Base-by-base conservation (phyloP, 2,329 filamentous ascomycete genomes). In the Phyllosticta capitalensis region DNA sequence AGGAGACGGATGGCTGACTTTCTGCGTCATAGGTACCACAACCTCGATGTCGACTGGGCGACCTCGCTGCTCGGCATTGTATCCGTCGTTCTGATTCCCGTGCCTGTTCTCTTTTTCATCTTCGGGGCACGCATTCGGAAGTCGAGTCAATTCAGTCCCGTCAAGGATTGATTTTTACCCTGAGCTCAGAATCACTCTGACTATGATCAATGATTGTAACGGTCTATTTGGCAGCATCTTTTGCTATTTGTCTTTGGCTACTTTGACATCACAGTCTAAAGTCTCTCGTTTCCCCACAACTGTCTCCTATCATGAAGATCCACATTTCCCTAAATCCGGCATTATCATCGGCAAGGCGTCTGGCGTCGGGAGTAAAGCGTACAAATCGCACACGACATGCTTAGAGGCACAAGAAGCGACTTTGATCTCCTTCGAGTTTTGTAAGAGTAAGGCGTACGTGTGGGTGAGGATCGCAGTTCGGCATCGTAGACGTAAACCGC, bases 31-130 rank as follows among this genome's bases (percentile, higher is more conserved):
- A 60, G 58, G 76, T 73, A 72, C 38, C 63, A 65, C 2, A 70
- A 65, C 1, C 61, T 73, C 1, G 71, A 69, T 0, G 70, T 73
- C 7, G 61, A 66, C 2, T 73, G 71, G 70, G 71, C 71, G 2
- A 68, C 65, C 1, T 69, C 64, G 58, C 51, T 72, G 21, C 58
- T 73, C 26, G 71, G 62, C 0, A 72, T 73, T n/a, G 61, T 72
- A 14, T 69, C 68, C 45, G 64, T 70, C 24, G 65, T 61, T 0
- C 69, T 72, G 24, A 54, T 69, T n/a, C 71, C 71, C 1, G 71
- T 72, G 6, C 71, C 71, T 0, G 64, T 72, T 1, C 59, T 71
- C 12, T 73, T 73, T 54, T 73, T 72, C 28, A 62, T 70, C 0
- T 73, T 69, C 56, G 71, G 71, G 5, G 68, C 66, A 1, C 67